Evolutionary conservation across 306 rosid species (phyloP).

Genomic region (Acacia acuminata): DNA sequence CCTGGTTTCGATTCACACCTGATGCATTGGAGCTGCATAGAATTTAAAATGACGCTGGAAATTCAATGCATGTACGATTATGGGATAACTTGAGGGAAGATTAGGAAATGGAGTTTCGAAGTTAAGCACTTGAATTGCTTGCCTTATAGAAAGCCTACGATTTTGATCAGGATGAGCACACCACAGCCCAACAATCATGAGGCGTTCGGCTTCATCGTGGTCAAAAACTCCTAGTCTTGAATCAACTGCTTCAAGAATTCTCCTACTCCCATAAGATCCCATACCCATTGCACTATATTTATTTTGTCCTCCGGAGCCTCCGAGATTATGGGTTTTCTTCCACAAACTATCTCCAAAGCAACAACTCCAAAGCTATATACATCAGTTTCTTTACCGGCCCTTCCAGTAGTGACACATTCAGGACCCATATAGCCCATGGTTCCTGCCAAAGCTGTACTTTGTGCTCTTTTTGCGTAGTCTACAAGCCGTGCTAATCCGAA

Average conservation of each 20-base stretch:
- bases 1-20: conserved; percentile 1
- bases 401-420: neutral
- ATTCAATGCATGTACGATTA: neutral
- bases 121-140: neutral
- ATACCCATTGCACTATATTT: neutral
- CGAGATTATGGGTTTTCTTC: neutral
- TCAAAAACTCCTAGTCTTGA: neutral
- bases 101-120: neutral
- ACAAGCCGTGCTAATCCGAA: conserved; percentile 33
- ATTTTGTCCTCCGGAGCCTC: neutral
- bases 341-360: neutral
- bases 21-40: neutral
- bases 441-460: neutral
- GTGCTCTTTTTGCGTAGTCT: neutral
- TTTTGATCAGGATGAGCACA: neutral
- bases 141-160: neutral
- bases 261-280: neutral
- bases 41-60: neutral
- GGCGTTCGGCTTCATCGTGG: neutral
- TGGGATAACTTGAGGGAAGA: neutral
- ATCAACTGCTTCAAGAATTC: neutral
- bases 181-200: neutral
- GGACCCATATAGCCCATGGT: neutral
- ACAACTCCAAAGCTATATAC: neutral
- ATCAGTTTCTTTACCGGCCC: neutral